Conservation (phyloP, 1,284 basidiomycete genomes). For the Cystobasidiaceae sp. region DNA sequence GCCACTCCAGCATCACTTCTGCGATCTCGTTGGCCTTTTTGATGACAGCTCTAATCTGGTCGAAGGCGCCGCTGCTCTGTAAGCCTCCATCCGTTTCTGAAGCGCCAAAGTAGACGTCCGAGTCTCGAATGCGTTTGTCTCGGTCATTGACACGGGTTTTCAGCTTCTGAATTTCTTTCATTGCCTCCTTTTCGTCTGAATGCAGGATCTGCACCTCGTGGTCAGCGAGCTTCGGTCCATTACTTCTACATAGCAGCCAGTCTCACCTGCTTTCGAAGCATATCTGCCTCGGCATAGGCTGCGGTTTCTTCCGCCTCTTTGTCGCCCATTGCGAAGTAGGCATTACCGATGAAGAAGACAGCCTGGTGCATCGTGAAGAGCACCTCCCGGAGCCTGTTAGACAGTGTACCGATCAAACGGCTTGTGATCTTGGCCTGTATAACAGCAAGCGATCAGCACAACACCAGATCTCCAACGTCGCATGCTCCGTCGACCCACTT, state of each 20-base stretch:
- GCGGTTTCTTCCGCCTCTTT: conserved; percentile 23
- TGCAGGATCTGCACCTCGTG: conserved; percentile 1
- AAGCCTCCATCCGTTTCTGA: conserved; percentile 32
- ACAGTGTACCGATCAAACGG: conserved; percentile 16
- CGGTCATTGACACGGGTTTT: not conserved
- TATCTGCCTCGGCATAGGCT: conserved; percentile 28
- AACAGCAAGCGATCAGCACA: not conserved
- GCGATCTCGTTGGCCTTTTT: conserved; percentile 37
- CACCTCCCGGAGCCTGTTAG: conserved; percentile 35
- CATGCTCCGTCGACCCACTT: too few relatives aligned
- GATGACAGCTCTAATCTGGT: conserved; percentile 30
- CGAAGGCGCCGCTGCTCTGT: conserved; percentile 29
- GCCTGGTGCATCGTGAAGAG: conserved; percentile 38
- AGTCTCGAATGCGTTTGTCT: not conserved
- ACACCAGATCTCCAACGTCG: not conserved
- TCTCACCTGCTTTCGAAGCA: conserved; percentile 22
- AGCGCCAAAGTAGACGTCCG: conserved; percentile 33
- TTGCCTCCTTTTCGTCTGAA: conserved; percentile 9
- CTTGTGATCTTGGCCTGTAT: not conserved
- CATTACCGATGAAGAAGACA: conserved; percentile 39
- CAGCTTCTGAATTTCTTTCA: conserved; percentile 1
- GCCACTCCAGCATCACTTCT: conserved; percentile 24
- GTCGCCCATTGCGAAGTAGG: conserved; percentile 34
- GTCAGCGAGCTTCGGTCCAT: not conserved
- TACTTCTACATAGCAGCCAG: too few relatives aligned